These are phyloP conservation scores for Daedaleopsis nitida DNA, from an alignment of 768 basidiomycete species.

Conservation along the genomic window DNA sequence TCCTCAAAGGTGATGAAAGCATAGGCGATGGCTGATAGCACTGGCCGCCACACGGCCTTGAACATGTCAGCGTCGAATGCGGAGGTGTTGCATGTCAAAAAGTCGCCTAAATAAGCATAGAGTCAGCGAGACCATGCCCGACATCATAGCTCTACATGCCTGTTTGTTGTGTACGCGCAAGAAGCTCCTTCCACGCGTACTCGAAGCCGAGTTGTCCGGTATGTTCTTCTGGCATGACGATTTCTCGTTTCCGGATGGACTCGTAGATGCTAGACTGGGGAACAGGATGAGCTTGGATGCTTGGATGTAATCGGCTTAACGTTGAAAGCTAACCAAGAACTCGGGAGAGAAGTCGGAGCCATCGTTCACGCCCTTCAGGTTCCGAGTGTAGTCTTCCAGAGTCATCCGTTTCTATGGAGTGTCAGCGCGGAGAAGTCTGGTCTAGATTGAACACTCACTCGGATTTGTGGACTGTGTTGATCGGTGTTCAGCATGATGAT, in stretches of 20 bases:
- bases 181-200: constrained; percentile 97
- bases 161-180: constrained; percentile 77
- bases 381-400: constrained; percentile 90
- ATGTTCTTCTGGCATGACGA: constrained; percentile 97
- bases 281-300: not conserved
- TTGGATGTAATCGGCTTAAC: constrained; percentile 1
- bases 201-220: constrained; percentile 96
- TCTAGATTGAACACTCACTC: constrained; percentile 52
- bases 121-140: not conserved
- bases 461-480: constrained; percentile 90
- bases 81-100: constrained; percentile 78
- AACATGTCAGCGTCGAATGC: constrained; percentile 93
- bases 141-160: constrained; percentile 46
- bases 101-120: constrained; percentile 44
- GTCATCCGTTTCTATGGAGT: constrained; percentile 86
- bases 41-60: constrained; percentile 87
- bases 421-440: constrained; percentile 1
- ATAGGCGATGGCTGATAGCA: constrained; percentile 92
- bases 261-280: constrained; percentile 86
- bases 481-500: constrained; percentile 99
- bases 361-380: constrained; percentile 91
- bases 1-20: constrained; percentile 97
- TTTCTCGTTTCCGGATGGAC: constrained; percentile 91
- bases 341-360: constrained; percentile 80
- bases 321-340: constrained; percentile 65